Percentiles rank a stretch among this genome's conserved stretches.
Evolutionary conservation across 2,329 filamentous ascomycete species (phyloP).

Genomic region (Calycina marina): DNA sequence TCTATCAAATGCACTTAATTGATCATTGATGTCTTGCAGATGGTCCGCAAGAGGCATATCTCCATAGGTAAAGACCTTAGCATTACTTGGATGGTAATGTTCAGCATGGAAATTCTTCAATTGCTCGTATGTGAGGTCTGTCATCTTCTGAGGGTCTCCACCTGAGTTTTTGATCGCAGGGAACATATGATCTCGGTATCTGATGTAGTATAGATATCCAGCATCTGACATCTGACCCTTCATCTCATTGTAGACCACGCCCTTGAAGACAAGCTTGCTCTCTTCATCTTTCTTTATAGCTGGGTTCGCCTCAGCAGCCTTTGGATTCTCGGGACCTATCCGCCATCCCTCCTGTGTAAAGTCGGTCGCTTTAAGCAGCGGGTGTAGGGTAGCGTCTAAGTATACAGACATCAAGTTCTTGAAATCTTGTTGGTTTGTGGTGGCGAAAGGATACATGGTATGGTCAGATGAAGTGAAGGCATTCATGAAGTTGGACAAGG

Average conservation of each 20-base stretch:
- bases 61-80: slow-evolving; percentile 90
- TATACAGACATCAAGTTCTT: slow-evolving; percentile 95
- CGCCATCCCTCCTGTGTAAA: slow-evolving; percentile 97
- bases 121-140: slow-evolving; percentile 83
- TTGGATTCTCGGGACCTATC: slow-evolving; percentile 79
- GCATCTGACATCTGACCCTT: slow-evolving; percentile 98
- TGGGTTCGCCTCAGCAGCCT: slow-evolving; percentile 29
- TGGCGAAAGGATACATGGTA: slow-evolving; percentile 95
- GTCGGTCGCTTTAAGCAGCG: slow-evolving; percentile 77
- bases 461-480: slow-evolving; percentile 94
- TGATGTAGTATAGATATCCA: slow-evolving; percentile 88
- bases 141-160: slow-evolving; percentile 91
- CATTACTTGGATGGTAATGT: slow-evolving; percentile 96
- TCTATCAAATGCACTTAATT: slow-evolving; percentile 58
- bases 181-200: slow-evolving; percentile 88
- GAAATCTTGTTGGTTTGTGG: slow-evolving; percentile 89
- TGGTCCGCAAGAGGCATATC: slow-evolving; percentile 79
- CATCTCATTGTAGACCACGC: slow-evolving; percentile 99
- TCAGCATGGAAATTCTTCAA: slow-evolving; percentile 76
- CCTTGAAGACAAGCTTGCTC: slow-evolving; percentile 78
- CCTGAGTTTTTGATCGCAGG: slow-evolving; percentile 93
- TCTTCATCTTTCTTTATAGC: too few relatives aligned
- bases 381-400: slow-evolving; percentile 83
- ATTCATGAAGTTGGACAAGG: slow-evolving; percentile 99
- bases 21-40: slow-evolving; percentile 60